Conservation (phyloP, 1,284 basidiomycete genomes). For the Ustilago vetiveriae region DNA sequence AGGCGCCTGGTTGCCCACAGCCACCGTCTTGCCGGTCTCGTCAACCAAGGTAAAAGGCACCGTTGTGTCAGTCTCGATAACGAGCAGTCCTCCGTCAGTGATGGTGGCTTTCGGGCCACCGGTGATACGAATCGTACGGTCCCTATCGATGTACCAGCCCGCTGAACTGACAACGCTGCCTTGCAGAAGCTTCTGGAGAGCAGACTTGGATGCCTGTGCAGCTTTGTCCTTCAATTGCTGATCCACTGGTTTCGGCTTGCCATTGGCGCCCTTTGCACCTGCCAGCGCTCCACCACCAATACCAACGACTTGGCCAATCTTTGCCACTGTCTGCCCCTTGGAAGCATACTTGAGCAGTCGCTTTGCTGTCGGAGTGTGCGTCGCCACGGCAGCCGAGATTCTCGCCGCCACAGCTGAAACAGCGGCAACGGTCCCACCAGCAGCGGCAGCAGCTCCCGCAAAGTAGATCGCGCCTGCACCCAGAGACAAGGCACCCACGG, state of each 20-base stretch:
- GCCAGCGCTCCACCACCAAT: slow-evolving; percentile 54
- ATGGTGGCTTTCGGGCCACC: slow-evolving; percentile 53
- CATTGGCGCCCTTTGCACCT: slow-evolving; percentile 23
- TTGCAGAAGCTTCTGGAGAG: slow-evolving; percentile 48
- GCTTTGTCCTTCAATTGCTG: slow-evolving; percentile 38
- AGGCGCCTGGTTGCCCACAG: slow-evolving; percentile 42
- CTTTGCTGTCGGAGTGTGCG: slow-evolving; percentile 48
- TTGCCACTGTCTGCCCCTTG: slow-evolving; percentile 51
- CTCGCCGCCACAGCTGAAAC: slow-evolving; percentile 43
- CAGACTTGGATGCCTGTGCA: slow-evolving; percentile 42
- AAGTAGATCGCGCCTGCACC: slow-evolving; percentile 59
- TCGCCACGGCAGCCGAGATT: slow-evolving; percentile 41
- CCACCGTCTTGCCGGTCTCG: slow-evolving; percentile 51
- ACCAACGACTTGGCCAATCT: slow-evolving; percentile 55
- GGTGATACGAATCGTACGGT: slow-evolving; percentile 51
- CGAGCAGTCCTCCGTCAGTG: slow-evolving; percentile 50
- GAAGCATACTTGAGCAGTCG: slow-evolving; percentile 51
- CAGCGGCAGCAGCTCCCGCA: slow-evolving; percentile 44
- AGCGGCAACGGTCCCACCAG: slow-evolving; percentile 47
- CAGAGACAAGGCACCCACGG: slow-evolving; percentile 44
- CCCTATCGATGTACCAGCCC: slow-evolving; percentile 59
- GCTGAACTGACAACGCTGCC: slow-evolving; percentile 54
- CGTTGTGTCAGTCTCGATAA: slow-evolving; percentile 55
- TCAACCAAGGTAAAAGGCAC: slow-evolving; percentile 47
- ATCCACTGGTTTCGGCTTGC: slow-evolving; percentile 43